Percentiles rank a stretch among this genome's conserved stretches.
These are phyloP conservation scores for Prillingera fragicola DNA, from an alignment of 1,284 basidiomycete species.

Conservation along the genomic window DNA sequence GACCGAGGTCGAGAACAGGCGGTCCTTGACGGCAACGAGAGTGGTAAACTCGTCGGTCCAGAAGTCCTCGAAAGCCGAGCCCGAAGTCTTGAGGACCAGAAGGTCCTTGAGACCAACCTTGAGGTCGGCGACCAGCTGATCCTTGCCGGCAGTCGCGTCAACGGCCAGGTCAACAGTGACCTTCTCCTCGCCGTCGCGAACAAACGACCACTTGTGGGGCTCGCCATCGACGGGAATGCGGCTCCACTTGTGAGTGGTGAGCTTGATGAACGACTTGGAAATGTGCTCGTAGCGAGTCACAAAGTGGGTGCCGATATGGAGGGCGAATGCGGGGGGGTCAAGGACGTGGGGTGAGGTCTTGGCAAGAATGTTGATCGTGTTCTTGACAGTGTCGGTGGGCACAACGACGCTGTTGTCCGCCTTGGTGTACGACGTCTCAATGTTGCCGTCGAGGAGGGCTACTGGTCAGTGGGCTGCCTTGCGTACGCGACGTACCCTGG, in stretches of 20 bases:
- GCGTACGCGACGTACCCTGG: slow-evolving; percentile 52
- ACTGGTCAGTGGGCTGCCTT: background rate
- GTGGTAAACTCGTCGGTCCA: slow-evolving; percentile 84
- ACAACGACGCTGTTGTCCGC: slow-evolving; percentile 80
- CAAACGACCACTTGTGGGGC: slow-evolving; percentile 74
- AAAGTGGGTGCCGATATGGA: slow-evolving; percentile 79
- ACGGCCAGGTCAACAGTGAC: slow-evolving; percentile 63
- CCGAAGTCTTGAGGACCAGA: slow-evolving; percentile 83
- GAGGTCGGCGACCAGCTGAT: slow-evolving; percentile 55
- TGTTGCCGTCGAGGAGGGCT: slow-evolving; percentile 71
- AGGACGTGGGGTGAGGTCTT: slow-evolving; percentile 81
- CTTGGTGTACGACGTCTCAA: slow-evolving; percentile 68
- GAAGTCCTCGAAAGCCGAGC: slow-evolving; percentile 79
- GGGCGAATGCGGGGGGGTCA: slow-evolving; percentile 74
- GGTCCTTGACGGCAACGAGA: slow-evolving; percentile 57
- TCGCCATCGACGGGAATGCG: slow-evolving; percentile 59
- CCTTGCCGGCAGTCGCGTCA: slow-evolving; percentile 58
- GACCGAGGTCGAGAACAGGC: slow-evolving; percentile 81
- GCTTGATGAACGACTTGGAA: slow-evolving; percentile 64
- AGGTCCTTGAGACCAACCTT: slow-evolving; percentile 69
- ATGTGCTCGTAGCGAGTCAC: slow-evolving; percentile 78
- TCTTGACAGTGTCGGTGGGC: slow-evolving; percentile 88
- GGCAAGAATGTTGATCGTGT: slow-evolving; percentile 83
- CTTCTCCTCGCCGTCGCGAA: slow-evolving; percentile 86
- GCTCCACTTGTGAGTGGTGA: slow-evolving; percentile 80